Evolutionary conservation across 148 eudicot genomes (phyloP), one percentile per base, ranked within the genome.

Genomic region (Rhododendron simsii): DNA sequence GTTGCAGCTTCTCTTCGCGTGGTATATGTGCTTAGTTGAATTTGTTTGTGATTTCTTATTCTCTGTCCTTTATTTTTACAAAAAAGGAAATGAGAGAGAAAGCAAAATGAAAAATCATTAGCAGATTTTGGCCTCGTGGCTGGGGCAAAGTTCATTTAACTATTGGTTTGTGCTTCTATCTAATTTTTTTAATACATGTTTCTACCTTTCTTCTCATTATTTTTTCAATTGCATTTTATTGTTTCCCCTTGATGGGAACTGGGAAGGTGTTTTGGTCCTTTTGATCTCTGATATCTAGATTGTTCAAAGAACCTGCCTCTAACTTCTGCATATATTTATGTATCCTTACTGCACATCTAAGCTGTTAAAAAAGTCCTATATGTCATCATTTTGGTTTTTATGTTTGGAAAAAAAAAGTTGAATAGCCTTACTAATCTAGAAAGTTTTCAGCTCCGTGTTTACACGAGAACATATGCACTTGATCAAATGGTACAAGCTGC

Each of bases 401-500:
- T 13, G 2, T 8, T 26, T 20, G 45, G 48, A 10, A 4, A 10
- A 83, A 57, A 47, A 10, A 47, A 2, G n/a, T 39, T 55, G 26
- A 9, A 47, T 63, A 44, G 44, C 82, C 26, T 53, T 35, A 81
- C 87, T 90, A 86, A 90, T 80, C 59, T 35, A 50, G 48, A 82
- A 37, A 37, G 23, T 83, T 91, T 94, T 89, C 96, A 97, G 99
- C 87, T 95, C 89, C 95, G 94, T 51, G 99, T 95, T 39, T 95
- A 97, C 88, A 91, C 93, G 87, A 92, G 99, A 87, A 91, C 99
- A 44, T 95, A 93, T 89, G 99, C 93, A 83, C 93, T 95, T 85
- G 99, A 94, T 65, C 98, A 97, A 94, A 97, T 97, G 99, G 98
- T 97, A 85, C 98, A 97, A 91, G 99, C 98, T 89, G 98, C 90